These are phyloP conservation scores for Fusarium irregulare DNA, from an alignment of 2,329 filamentous ascomycete genomes.

Conservation along the genomic window DNA sequence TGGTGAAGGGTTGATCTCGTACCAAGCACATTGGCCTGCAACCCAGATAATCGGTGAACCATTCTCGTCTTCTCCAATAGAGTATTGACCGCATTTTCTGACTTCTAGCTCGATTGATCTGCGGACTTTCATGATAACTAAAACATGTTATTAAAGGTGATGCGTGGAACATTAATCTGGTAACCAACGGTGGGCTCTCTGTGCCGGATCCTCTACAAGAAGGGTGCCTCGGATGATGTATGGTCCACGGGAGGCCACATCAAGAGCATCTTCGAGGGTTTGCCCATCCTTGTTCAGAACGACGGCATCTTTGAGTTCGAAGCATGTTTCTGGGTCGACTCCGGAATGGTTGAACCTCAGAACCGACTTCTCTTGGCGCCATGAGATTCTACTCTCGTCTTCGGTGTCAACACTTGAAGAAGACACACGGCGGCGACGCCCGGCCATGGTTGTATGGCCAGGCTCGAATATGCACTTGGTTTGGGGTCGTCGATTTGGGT, in stretches of 20 bases:
- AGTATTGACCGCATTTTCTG: constrained; percentile 59
- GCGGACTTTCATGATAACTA: constrained; percentile 51
- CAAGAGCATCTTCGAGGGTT: constrained; percentile 69
- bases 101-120: constrained; percentile 63
- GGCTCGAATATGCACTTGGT: constrained; percentile 1
- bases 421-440: constrained; percentile 56
- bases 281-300: constrained; percentile 66
- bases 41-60: constrained; percentile 73
- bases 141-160: constrained; percentile 25
- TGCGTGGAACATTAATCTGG: neutral
- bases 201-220: constrained; percentile 59
- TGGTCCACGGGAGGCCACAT: constrained; percentile 69
- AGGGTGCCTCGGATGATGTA: constrained; percentile 71
- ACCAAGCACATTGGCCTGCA: constrained; percentile 70
- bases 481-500: constrained; percentile 1
- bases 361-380: constrained; percentile 52
- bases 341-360: constrained; percentile 45
- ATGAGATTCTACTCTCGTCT: constrained; percentile 52
- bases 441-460: constrained; percentile 53
- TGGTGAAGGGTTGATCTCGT: constrained; percentile 69
- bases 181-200: constrained; percentile 53
- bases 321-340: constrained; percentile 66
- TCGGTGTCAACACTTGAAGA: constrained; percentile 59
- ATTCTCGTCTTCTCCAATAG: constrained; percentile 64
- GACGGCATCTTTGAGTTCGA: constrained; percentile 69